Conservation (phyloP, 441 rosid species). For the Populus tomentosa region DNA sequence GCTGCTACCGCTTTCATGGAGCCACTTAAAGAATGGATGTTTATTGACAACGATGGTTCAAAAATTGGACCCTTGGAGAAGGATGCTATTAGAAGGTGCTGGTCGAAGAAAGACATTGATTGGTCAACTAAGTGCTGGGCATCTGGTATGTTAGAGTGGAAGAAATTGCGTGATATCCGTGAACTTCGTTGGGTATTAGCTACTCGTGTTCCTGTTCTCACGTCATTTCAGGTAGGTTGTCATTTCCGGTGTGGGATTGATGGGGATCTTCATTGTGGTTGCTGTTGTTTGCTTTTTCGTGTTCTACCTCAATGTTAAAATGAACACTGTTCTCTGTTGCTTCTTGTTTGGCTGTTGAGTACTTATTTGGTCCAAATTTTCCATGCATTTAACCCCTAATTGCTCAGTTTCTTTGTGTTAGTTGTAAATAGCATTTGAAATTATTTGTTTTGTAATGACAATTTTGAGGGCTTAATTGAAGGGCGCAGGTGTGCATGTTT, state of each 20-base stretch:
- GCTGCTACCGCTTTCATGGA: constrained; percentile 99
- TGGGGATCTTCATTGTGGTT: constrained; percentile 13
- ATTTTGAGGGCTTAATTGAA: neutral
- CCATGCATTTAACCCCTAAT: neutral
- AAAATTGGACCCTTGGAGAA: constrained; percentile 95
- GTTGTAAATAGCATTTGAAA: neutral
- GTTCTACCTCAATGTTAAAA: neutral
- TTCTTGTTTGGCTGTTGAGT: neutral
- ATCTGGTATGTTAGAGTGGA: constrained; percentile 97
- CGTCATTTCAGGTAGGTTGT: constrained; percentile 81
- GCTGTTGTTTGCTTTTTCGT: neutral
- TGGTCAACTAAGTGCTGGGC: constrained; percentile 97
- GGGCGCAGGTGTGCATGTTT: constrained; percentile 6
- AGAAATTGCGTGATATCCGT: constrained; percentile 95
- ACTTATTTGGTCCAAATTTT: neutral
- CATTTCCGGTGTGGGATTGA: constrained; percentile 16
- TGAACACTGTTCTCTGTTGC: no score
- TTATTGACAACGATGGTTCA: constrained; percentile 67
- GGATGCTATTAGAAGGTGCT: constrained; percentile 91
- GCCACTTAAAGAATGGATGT: constrained; percentile 99
- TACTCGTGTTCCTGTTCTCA: constrained; percentile 91
- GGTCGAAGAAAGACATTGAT: constrained; percentile 92
- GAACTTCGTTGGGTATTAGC: constrained; percentile 99
- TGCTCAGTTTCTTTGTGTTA: neutral
- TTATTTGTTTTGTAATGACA: neutral